Base-by-base conservation (phyloP, 768 basidiomycete species). In the Tricholoma terreum region DNA sequence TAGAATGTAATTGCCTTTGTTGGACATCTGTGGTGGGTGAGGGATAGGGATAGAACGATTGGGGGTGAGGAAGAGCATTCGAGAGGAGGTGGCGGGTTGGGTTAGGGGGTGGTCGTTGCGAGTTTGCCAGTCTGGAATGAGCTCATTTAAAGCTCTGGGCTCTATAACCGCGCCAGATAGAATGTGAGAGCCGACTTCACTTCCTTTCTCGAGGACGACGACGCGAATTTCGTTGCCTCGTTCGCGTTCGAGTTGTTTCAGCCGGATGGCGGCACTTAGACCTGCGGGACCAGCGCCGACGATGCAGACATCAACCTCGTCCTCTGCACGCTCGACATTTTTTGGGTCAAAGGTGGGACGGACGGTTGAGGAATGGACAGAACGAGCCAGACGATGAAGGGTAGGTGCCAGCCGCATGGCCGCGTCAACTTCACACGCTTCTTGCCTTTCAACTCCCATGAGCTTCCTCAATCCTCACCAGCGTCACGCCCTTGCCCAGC, bases 211-310 rank as follows among this genome's bases (percentile, higher is more conserved):
- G 6, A 98, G 79, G 0, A 99, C 89, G 42, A 99, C 90, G 6
- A 99, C 94, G 14, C 96, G 80, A 12, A 96, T 77, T 61, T 95
- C 91, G 54, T 82, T 82, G 0, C 89, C 92, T 42, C 78, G 81
- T 69, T 93, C 86, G 63, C 81, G 72, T 66, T 94, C 92, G 22
- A 97, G 84, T 73, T 98, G 95, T 74, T 96, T 98, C 53, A 99
- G 75, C 5, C 94, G 83, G 58, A 98, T 98, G 4, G 94, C 96
- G n/a, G 96, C 94, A 61, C 87, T 89, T 59, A 99, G 81, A 6
- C 97, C 96, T 0, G 97, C 96, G 0, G 97, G 97, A 2, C 95
- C 97, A 2, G 83, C 95, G 9, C 96, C 96, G 55, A 97, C 94
- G 67, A 99, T 98, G 71, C 94, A 96, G 34, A 98, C 94, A 65